phyloP scores from a whole-genome alignment of 2,329 filamentous ascomycete species.

The Chaetomiaceae sp. region DNA sequence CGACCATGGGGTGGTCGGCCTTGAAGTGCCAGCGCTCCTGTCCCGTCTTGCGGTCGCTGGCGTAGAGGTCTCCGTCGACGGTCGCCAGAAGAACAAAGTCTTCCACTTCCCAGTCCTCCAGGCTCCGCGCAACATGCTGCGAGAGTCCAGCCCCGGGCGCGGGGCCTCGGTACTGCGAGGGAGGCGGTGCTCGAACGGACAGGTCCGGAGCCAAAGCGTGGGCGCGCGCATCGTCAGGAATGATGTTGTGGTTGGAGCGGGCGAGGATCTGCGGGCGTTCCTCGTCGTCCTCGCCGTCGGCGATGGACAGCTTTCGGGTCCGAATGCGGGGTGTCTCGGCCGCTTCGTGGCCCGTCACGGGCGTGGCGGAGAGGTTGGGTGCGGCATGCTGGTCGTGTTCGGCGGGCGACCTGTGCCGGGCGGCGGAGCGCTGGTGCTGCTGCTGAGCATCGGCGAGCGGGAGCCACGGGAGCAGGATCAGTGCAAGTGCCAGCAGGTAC shows the following conservation, averaged over 20 bases:
- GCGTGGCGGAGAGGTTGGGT: slow-evolving; percentile 22
- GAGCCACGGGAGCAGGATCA: slow-evolving; percentile 54
- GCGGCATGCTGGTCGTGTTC: slow-evolving; percentile 23
- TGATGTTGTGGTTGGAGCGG: slow-evolving; percentile 27
- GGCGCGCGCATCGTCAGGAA: slow-evolving; percentile 79
- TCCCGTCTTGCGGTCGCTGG: slow-evolving; percentile 82
- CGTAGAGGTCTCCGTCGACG: slow-evolving; percentile 95
- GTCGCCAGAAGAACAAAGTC: slow-evolving; percentile 99
- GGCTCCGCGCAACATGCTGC: slow-evolving; percentile 90
- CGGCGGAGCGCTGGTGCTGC: slow-evolving; percentile 43
- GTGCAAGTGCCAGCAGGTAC: slow-evolving; percentile 51
- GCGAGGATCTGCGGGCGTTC: slow-evolving; percentile 8
- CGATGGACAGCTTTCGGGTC: slow-evolving; percentile 24
- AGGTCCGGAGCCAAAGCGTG: slow-evolving; percentile 90
- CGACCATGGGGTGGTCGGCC: slow-evolving; percentile 81
- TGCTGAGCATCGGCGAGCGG: slow-evolving; percentile 59
- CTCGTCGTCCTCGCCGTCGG: slow-evolving; percentile 25
- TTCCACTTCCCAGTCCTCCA: slow-evolving; percentile 99
- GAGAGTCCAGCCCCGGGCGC: slow-evolving; percentile 58
- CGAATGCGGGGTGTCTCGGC: slow-evolving; percentile 29
- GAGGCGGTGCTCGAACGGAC: slow-evolving; percentile 88
- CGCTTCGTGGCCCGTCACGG: slow-evolving; percentile 21
- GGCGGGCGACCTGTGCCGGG: slow-evolving; percentile 19
- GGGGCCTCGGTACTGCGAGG: slow-evolving; percentile 62
- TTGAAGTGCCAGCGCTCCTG: slow-evolving; percentile 80